Conservation (phyloP, 352 stramenopile species). For the Pythium insidiosum region DNA sequence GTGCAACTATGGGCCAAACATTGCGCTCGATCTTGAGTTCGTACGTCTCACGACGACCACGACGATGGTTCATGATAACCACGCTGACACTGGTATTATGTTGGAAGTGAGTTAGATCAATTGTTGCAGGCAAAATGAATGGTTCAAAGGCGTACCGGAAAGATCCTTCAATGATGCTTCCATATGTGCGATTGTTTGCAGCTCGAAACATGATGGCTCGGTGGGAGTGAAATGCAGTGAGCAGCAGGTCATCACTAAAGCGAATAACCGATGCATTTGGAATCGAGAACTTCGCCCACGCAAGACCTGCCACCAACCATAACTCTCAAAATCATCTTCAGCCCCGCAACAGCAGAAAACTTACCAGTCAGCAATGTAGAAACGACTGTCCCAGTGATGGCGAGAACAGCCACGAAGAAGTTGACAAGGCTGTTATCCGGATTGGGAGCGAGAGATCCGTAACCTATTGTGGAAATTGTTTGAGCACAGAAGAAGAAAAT, state of each 20-base stretch:
- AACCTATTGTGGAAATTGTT: slow-evolving; percentile 55
- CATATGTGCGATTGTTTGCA: slow-evolving; percentile 45
- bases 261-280: slow-evolving; percentile 36
- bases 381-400: slow-evolving; percentile 28
- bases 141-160: slow-evolving; percentile 24
- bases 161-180: slow-evolving; percentile 41
- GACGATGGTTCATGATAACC: slow-evolving; percentile 34
- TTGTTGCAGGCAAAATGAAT: background rate
- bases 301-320: slow-evolving; percentile 21
- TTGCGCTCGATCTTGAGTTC: slow-evolving; percentile 50
- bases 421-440: slow-evolving; percentile 38
- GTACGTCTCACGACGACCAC: slow-evolving; percentile 37
- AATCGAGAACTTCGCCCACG: slow-evolving; percentile 62
- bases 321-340: background rate
- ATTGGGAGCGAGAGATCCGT: slow-evolving; percentile 33
- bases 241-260: slow-evolving; percentile 38
- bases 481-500: slow-evolving; percentile 58
- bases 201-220: slow-evolving; percentile 52
- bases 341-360: background rate
- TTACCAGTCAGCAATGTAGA: slow-evolving; percentile 45
- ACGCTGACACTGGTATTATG: slow-evolving; percentile 28
- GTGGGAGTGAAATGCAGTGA: slow-evolving; percentile 39
- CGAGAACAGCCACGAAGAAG: slow-evolving; percentile 51
- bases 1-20: slow-evolving; percentile 52
- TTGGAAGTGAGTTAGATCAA: background rate